Base-by-base conservation (phyloP, 2,329 filamentous ascomycete species). In the Penicillium sp. region DNA sequence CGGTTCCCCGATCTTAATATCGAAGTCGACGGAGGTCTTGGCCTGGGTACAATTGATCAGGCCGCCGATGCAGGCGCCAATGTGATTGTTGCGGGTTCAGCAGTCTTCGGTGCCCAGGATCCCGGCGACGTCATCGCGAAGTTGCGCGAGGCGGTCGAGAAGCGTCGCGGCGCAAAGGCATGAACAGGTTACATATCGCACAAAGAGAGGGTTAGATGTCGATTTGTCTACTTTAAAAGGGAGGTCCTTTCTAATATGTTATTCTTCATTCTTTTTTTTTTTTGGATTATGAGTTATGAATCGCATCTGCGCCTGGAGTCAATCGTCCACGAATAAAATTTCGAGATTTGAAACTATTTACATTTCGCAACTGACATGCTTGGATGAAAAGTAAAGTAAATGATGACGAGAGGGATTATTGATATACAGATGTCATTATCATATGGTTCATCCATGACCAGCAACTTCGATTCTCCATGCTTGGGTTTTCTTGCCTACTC, bases 51-150 rank as follows among this genome's bases (percentile, higher is more conserved):
- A 0, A 93, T 99, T 60, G 91, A 93, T 63, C 87, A 92, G 67
- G 93, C 93, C 7, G 93, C 93, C 0, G 89, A 95, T 53, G 93
- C 93, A 0, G 93, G 93, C 29, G 93, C 93, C 47, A 99, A 99
- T 64, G 93, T 99, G 49, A 99, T 99, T 65, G 93, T 99, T 43
- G 92, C 93, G 10, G 93, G 93, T 27, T 95, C 89, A 64, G 93
- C 93, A 34, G 90, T 99, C 7, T 99, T 97, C 72, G 90, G 91
- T 30, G 92, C 93, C 14, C 80, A 89, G 65, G 88, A 95, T 65
- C 93, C 93, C 0, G 81, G 81, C 5, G 87, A 93, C 59, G 90
- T 96, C 19, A 96, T 99, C 66, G 73, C 79, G n/a, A 77, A 87
- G 70, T 74, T 99, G 64, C 81, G 90, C 58, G 82, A 87, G 52